Evolutionary conservation across 139 green algal species (phyloP).

Genomic region (Chloropicon primus): DNA sequence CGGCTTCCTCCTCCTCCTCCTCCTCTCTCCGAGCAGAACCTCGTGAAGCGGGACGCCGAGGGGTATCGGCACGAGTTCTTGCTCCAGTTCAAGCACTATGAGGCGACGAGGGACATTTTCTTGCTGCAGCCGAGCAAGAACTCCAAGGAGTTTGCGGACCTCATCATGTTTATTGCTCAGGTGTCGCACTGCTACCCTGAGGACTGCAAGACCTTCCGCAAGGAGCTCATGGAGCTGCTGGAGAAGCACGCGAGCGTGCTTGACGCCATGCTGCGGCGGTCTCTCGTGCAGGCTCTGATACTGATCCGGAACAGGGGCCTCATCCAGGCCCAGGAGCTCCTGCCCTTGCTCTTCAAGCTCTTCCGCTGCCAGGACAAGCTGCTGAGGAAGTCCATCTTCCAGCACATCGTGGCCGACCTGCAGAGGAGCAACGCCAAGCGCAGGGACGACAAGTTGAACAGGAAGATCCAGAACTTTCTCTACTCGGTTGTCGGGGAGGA

Average conservation of each 20-base stretch:
- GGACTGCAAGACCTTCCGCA: constrained; percentile 42
- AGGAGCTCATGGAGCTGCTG: constrained; percentile 67
- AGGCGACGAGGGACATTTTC: constrained; percentile 70
- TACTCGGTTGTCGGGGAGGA: constrained; percentile 58
- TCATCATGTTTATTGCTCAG: constrained; percentile 84
- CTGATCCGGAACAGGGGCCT: constrained; percentile 68
- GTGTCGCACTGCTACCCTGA: constrained; percentile 56
- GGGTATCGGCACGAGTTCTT: constrained; percentile 86
- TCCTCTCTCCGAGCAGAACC: too few relatives aligned
- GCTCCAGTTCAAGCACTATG: constrained; percentile 73
- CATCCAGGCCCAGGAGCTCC: constrained; percentile 38
- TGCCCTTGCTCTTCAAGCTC: constrained; percentile 89
- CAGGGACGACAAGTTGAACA: constrained; percentile 77
- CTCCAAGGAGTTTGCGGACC: constrained; percentile 61
- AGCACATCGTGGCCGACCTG: constrained; percentile 74
- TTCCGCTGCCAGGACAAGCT: constrained; percentile 85
- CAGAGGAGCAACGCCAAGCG: constrained; percentile 57
- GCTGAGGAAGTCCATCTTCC: constrained; percentile 68
- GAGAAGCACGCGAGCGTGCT: constrained; percentile 60
- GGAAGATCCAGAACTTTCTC: constrained; percentile 71
- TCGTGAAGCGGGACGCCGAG: constrained; percentile 78
- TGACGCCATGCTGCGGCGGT: constrained; percentile 45
- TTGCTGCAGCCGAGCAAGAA: constrained; percentile 64
- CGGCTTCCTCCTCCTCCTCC: too few relatives aligned
- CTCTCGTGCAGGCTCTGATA: constrained; percentile 76